Base-by-base conservation (phyloP, 768 basidiomycete genomes). In the Tylopilus balloui region DNA sequence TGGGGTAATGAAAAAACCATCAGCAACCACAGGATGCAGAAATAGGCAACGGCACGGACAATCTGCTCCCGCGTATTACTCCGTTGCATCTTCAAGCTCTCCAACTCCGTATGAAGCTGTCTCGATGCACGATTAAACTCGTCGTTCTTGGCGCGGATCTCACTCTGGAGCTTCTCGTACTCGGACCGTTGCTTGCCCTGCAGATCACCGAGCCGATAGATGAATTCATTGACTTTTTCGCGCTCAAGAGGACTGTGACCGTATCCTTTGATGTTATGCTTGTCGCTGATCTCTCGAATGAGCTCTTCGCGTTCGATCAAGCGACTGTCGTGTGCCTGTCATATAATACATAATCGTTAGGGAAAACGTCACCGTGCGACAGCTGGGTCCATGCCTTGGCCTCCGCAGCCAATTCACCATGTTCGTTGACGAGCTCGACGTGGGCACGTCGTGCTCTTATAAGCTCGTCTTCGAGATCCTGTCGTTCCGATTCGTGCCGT, bases 261-360 rank as follows among this genome's bases (percentile, higher is more conserved):
- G 62, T 80, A 92, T 0, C 89, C 91, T 42, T 81, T 80, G 56
- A 97, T 83, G 9, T 77, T 74, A 56, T 87, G 73, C 54, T 81
- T 81, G 29, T 80, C 71, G 42, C 82, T 77, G 14, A 91, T 79
- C 41, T 83, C 80, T 12, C 78, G 80, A 47, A 97, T 84, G 20
- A 84, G 70, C 13, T 76, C 73, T 63, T 94, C 92, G 25, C 94
- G 82, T 5, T 83, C 81, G 2, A 64, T 58, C 32, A 93, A 68
- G 21, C 86, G 83, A 39, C 78, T 72, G 45, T 83, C 80, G 67
- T 95, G 88, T 13, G 80, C 79, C 92, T 95, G 51, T 40, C 1
- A 41, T 8, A 6, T 23, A 28, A 12, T 23, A 25, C 5, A 21
- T n/a, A 13, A 2, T 34, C 13, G 1, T 47, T 13, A 44, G 15